Conservation (phyloP, 768 basidiomycete species). For the Boletellus ananiceps region DNA sequence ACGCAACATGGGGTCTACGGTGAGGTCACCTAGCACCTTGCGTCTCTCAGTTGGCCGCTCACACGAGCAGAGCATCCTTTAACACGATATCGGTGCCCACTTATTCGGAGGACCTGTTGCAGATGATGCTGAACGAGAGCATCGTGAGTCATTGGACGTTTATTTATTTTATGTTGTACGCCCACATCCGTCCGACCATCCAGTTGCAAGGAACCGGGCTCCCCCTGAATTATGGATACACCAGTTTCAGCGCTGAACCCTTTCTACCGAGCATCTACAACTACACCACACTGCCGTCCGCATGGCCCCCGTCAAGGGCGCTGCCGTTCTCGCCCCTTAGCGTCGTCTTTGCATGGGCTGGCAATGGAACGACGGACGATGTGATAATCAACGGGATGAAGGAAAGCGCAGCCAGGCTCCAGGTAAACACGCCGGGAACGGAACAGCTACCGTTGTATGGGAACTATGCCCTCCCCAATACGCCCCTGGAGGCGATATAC, state of each 20-base stretch:
- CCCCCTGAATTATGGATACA: conserved; percentile 35
- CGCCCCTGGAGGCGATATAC: conserved; percentile 48
- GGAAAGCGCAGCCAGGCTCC: conserved; percentile 38
- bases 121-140: conserved; percentile 13
- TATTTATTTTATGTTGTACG: neutral
- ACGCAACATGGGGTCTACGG: conserved; percentile 20
- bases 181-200: conserved; percentile 12
- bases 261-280: conserved; percentile 41
- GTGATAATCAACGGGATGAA: conserved; percentile 38
- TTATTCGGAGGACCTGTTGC: conserved; percentile 20
- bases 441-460: conserved; percentile 44
- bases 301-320: conserved; percentile 44
- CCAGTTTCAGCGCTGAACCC: conserved; percentile 48
- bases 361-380: conserved; percentile 33
- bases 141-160: conserved; percentile 9
- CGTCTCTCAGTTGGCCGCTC: neutral
- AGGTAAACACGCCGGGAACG: conserved; percentile 41
- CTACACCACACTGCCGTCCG: conserved; percentile 36
- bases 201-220: conserved; percentile 41
- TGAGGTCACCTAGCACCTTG: conserved; percentile 10
- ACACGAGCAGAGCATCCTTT: conserved; percentile 19
- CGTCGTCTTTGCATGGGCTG: conserved; percentile 44
- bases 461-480: conserved; percentile 57
- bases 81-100: conserved; percentile 21
- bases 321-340: conserved; percentile 41